Evolutionary conservation across 495 filamentous ascomycete genomes (phyloP), one percentile per base, ranked within the genome.

Genomic region (Aspergillus affinis): DNA sequence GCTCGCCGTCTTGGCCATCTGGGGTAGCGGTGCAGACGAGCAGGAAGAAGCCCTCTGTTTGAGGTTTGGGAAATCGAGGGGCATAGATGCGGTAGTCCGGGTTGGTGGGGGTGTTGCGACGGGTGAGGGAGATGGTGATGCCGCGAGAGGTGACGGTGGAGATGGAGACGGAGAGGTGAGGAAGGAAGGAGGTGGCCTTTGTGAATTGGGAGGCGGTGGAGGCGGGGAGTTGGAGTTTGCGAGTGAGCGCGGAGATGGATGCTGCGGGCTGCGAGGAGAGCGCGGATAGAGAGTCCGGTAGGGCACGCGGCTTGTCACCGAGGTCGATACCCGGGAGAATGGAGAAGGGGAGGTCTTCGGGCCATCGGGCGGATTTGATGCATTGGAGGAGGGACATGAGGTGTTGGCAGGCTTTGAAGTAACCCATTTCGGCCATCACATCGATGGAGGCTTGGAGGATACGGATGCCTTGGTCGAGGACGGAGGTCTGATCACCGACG

Each of bases 381-480:
- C 86, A 90, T 67, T 97, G 90, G 20, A 99, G 84, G 0, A 99
- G 82, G 47, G 82, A 88, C 63, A 97, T 89, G 82, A 97, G 90
- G 75, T 84, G 83, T 27, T 82, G 78, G 64, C 84, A 88, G 51
- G 87, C 90, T 17, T 84, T 85, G 3, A 90, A 75, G 68, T 89
- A 88, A 19, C 92, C 92, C 2, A 97, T 71, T 72, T 99, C 94
- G n/a, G 95, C 88, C 65, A 99, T 81, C 17, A 96, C 88, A 67
- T 99, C 94, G 60, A 98, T 93, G 9, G 87, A 88, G 13, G 94
- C 94, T 60, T 89, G 82, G 57, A 97, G 87, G 70, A 98, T 92
- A 86, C 94, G 93, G 61, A 99, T 93, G 23, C 90, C 89, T 67
- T 99, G 94, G 74, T 99, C 94, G 12, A 98, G 82, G 8, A 96